Conservation (phyloP, 345 rosid species). For the Eucalyptus pumila region DNA sequence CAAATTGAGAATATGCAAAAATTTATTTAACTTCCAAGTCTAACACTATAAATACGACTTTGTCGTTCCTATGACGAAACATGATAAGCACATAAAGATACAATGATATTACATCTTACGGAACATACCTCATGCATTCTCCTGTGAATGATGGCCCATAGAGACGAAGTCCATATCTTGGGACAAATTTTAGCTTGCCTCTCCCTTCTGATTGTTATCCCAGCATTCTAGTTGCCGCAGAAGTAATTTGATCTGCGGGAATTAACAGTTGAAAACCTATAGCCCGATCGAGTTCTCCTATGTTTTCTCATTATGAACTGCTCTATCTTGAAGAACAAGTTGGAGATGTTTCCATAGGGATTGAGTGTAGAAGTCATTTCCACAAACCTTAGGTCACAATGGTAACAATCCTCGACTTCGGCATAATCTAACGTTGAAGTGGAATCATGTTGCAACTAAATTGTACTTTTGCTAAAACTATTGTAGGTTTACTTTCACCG, state of each 20-base stretch:
- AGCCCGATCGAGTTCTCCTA: not conserved
- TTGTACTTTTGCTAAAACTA: not conserved
- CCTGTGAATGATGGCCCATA: not conserved
- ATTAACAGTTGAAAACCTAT: not conserved
- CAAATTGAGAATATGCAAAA: not conserved
- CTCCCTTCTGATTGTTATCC: not conserved
- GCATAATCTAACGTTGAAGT: not conserved
- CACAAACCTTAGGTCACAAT: not conserved
- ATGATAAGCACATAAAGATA: not conserved
- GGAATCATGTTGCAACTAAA: not conserved
- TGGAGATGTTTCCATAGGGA: not conserved
- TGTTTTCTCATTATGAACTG: not conserved
- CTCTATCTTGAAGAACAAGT: not conserved
- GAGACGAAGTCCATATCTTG: not conserved
- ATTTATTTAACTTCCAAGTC: not conserved
- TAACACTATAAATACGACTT: not conserved
- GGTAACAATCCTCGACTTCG: not conserved
- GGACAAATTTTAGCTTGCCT: not conserved
- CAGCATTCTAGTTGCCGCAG: not conserved
- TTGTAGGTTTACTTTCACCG: not conserved
- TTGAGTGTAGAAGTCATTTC: not conserved
- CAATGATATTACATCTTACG: no score
- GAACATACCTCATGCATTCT: not conserved
- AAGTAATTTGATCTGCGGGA: not conserved
- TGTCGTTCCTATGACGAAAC: not conserved